Conservation (phyloP, 768 basidiomycete genomes). For the Pisolithus microcarpus region DNA sequence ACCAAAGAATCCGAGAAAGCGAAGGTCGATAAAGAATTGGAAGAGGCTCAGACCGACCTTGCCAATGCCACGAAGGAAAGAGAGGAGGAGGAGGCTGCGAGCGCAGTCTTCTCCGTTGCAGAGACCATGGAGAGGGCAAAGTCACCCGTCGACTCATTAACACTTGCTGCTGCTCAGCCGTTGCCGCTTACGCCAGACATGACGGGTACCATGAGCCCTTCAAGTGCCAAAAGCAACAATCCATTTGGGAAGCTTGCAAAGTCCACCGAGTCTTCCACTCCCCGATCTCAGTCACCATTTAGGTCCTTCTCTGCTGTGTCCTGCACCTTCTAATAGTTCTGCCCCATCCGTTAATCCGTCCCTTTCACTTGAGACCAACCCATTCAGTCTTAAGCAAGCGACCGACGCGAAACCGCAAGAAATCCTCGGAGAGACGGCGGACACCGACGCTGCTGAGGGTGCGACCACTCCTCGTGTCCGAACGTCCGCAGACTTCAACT, state of each 20-base stretch:
- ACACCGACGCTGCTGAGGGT: slow-evolving; percentile 17
- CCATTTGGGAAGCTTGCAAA: slow-evolving; percentile 75
- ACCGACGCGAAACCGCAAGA: slow-evolving; percentile 11
- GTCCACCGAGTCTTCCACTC: slow-evolving; percentile 32
- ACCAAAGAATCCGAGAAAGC: slow-evolving; percentile 74
- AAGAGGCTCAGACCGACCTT: slow-evolving; percentile 54
- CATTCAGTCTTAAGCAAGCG: slow-evolving; percentile 43
- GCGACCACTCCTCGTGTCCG: slow-evolving; percentile 15
- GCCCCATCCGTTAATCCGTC: slow-evolving; percentile 8
- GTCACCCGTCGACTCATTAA: slow-evolving; percentile 41
- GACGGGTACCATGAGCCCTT: slow-evolving; percentile 40
- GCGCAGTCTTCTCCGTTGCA: slow-evolving; percentile 5
- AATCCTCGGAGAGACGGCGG: slow-evolving; percentile 12
- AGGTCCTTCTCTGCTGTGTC: slow-evolving; percentile 38
- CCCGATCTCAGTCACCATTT: slow-evolving; percentile 57
- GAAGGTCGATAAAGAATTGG: slow-evolving; percentile 64
- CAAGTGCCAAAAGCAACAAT: slow-evolving; percentile 71
- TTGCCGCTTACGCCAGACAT: slow-evolving; percentile 66
- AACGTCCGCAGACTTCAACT: slow-evolving; percentile 8
- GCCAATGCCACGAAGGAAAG: slow-evolving; percentile 47
- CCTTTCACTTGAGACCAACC: slow-evolving; percentile 30
- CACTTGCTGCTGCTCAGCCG: slow-evolving; percentile 63
- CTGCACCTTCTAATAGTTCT: slow-evolving; percentile 29
- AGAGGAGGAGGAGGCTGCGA: slow-evolving; percentile 44
- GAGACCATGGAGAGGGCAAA: slow-evolving; percentile 23